Evolutionary conservation across 768 basidiomycete species (phyloP), one percentile per base, ranked within the genome.

Genomic region (Xerocomellus dryophilus): DNA sequence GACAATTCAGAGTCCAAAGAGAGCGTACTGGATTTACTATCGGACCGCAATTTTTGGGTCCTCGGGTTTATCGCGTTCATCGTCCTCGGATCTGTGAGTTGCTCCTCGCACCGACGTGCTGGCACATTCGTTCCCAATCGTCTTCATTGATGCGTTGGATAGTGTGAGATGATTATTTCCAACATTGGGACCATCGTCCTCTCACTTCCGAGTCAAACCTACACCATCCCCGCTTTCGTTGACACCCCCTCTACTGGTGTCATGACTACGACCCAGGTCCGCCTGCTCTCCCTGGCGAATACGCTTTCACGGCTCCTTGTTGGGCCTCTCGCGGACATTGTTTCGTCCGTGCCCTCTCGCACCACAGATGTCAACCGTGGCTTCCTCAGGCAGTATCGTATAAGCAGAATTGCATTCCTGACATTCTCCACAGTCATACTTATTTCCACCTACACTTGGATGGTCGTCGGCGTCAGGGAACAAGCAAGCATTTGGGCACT

Each of bases 91-190:
- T 77, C 83, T 18, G 89, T 90, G 62, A 72, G 87, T 78, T 23
- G 5, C 7, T 34, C 34, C 2, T 23, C 17, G 4, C 29, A 34
- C 18, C 34, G 35, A 23, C 25, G 18, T 27, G n/a, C 20, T n/a
- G 7, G 18, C 10, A 29, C 20, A 7, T 41, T 15, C 42, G 38
- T 50, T 23, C 23, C 8, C 9, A 7, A 23, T 10, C 35, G 7
- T 42, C 23, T 27, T 45, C 18, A 42, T 48, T 45, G 40, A 51
- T 50, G 3, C 34, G 5, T 53, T 41, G 38, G 17, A 7, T 50
- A 89, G 86, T 81, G 79, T 43, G 89, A 91, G 67, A 91, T 90
- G 88, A 77, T 93, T 20, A 83, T 92, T 18, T 85, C 88, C 18
- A 93, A 90, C 62, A 84, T 93, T 43, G 90, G 88, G 35, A 83